These are phyloP conservation scores for Hevea brasiliensis DNA, from an alignment of 345 rosid genomes.

Conservation along the genomic window DNA sequence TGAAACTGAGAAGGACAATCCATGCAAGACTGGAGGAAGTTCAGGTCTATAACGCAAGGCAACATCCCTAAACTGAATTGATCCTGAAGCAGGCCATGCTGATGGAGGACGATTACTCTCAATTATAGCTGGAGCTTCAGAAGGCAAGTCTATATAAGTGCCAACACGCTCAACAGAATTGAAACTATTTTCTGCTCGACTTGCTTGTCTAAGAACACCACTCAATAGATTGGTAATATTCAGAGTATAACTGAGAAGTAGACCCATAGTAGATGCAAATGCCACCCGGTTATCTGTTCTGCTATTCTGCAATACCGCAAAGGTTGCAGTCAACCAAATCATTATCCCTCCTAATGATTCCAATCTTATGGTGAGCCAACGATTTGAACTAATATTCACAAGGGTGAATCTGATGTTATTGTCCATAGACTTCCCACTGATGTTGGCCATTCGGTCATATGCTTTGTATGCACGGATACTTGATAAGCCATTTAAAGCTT, in stretches of 20 bases:
- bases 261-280: conserved; percentile 58
- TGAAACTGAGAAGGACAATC: conserved; percentile 66
- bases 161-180: conserved; percentile 96
- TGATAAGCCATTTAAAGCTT: conserved; percentile 34
- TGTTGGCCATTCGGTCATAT: conserved; percentile 89
- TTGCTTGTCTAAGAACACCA: conserved; percentile 88
- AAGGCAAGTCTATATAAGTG: conserved; percentile 75
- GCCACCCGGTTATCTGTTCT: conserved; percentile 28
- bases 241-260: conserved; percentile 90
- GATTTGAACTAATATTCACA: conserved; percentile 30
- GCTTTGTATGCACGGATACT: conserved; percentile 80
- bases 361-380: conserved; percentile 85
- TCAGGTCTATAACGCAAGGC: conserved; percentile 90
- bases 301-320: conserved; percentile 33
- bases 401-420: conserved; percentile 36
- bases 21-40: conserved; percentile 94
- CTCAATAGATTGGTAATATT: conserved; percentile 82
- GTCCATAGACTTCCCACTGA: conserved; percentile 39
- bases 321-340: conserved; percentile 73
- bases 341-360: conserved; percentile 92
- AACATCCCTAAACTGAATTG: conserved; percentile 78
- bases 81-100: conserved; percentile 97
- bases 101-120: conserved; percentile 93
- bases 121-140: conserved; percentile 78
- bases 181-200: conserved; percentile 94